Percentiles rank a stretch among this genome's conserved stretches.
These are phyloP conservation scores for Takakia lepidozioides DNA, from an alignment of 225 moss, liverwort and hornwort genomes.

Conservation along the genomic window DNA sequence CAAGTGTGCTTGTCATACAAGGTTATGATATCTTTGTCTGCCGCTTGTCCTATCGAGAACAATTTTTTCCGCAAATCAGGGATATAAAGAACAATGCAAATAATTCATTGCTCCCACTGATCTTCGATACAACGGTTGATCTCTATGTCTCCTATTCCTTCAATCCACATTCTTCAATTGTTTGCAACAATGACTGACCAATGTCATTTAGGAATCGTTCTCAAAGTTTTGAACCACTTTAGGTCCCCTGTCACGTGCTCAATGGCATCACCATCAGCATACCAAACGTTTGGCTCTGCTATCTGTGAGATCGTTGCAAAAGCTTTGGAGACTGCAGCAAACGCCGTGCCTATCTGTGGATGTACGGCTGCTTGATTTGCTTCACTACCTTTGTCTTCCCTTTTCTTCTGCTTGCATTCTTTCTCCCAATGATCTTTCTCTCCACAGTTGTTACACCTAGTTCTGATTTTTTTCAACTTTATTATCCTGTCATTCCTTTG, in stretches of 20 bases:
- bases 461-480: too few relatives aligned
- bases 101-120: background rate
- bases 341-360: too few relatives aligned
- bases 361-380: too few relatives aligned
- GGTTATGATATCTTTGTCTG: too few relatives aligned
- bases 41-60: background rate
- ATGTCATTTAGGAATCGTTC: background rate
- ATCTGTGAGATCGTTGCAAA: too few relatives aligned
- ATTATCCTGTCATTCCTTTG: too few relatives aligned
- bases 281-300: constrained; percentile 2
- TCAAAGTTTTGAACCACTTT: background rate
- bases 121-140: background rate
- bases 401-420: too few relatives aligned
- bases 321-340: too few relatives aligned
- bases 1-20: too few relatives aligned
- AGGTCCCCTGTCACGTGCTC: background rate
- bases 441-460: too few relatives aligned
- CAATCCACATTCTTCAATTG: background rate
- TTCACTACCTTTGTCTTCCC: too few relatives aligned
- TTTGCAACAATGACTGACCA: background rate
- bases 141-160: background rate
- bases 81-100: background rate
- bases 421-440: too few relatives aligned
- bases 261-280: background rate
- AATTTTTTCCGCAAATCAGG: background rate